Conservation (phyloP, 73 alveolate genomes). For the Tetrahymena malaccensis region DNA sequence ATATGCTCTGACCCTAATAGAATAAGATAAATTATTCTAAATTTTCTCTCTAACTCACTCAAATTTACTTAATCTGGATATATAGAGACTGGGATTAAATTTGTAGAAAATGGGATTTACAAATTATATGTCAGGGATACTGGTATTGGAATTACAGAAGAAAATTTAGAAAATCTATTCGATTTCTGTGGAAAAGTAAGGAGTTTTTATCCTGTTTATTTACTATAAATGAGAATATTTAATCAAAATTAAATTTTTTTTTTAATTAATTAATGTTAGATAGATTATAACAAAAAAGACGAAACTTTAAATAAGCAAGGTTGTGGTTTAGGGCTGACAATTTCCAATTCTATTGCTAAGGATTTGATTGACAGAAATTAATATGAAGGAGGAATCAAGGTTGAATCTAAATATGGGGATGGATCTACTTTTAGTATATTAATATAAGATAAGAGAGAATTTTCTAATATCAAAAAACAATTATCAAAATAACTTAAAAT, state of each 20-base stretch:
- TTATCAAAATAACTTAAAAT: not conserved
- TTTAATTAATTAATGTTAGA: not conserved
- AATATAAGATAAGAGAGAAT: not conserved
- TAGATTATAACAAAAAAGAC: not conserved
- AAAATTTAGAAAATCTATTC: not conserved
- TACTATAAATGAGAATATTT: too few species aligned
- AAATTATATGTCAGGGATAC: not conserved
- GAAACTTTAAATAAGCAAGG: not conserved
- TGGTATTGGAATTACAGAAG: not conserved
- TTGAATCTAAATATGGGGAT: not conserved
- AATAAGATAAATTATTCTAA: not conserved
- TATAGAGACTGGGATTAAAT: not conserved
- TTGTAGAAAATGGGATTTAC: not conserved
- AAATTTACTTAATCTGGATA: not conserved
- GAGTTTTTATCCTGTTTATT: not conserved
- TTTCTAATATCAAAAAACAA: not conserved
- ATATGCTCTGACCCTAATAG: not conserved
- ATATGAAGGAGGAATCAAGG: not conserved
- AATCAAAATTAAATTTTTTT: not conserved
- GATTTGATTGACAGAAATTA: not conserved
- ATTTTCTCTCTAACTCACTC: not conserved
- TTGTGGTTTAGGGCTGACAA: not conserved
- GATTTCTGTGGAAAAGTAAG: not conserved
- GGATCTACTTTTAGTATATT: not conserved
- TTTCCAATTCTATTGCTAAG: not conserved